Evolutionary conservation across 2,329 filamentous ascomycete species (phyloP).

Genomic region (Scedosporium dehoogii): DNA sequence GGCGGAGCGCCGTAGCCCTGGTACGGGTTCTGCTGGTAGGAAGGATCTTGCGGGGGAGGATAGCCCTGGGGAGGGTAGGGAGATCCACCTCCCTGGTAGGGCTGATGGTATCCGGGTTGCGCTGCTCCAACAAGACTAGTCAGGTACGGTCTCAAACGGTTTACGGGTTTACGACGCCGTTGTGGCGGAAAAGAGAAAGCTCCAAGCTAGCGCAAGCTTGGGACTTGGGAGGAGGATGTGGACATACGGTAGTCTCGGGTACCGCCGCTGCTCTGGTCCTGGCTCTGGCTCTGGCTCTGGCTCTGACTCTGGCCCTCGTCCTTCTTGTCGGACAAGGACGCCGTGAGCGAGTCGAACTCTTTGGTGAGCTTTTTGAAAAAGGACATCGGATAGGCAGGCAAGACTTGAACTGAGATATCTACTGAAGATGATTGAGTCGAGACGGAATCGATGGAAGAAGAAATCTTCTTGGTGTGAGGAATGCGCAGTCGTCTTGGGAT

Average conservation of each 20-base stretch:
- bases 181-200: neutral
- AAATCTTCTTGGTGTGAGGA: too few species aligned
- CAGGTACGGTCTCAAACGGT: too few species aligned
- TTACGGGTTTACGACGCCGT: too few species aligned
- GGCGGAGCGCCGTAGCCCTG: constrained; percentile 9
- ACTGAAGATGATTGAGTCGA: neutral
- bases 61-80: constrained; percentile 7
- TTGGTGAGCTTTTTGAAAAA: constrained; percentile 33
- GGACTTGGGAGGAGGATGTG: neutral
- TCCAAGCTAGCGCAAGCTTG: neutral
- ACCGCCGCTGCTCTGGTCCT: constrained; percentile 4
- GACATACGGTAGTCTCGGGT: constrained; percentile 12
- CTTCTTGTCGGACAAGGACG: constrained; percentile 29
- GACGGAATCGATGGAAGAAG: too few species aligned
- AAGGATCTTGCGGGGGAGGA: neutral
- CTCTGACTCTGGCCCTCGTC: constrained; percentile 15
- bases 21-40: neutral
- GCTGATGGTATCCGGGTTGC: neutral
- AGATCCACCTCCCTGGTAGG: constrained; percentile 10
- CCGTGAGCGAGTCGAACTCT: constrained; percentile 35
- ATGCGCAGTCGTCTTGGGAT: too few species aligned
- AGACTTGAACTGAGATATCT: neutral
- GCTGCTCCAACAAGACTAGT: neutral
- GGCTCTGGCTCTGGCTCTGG: constrained; percentile 12
- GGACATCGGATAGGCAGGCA: constrained; percentile 23